phyloP scores from a whole-genome alignment of 2,329 filamentous ascomycete genomes.

The Cladosporium sp. region DNA sequence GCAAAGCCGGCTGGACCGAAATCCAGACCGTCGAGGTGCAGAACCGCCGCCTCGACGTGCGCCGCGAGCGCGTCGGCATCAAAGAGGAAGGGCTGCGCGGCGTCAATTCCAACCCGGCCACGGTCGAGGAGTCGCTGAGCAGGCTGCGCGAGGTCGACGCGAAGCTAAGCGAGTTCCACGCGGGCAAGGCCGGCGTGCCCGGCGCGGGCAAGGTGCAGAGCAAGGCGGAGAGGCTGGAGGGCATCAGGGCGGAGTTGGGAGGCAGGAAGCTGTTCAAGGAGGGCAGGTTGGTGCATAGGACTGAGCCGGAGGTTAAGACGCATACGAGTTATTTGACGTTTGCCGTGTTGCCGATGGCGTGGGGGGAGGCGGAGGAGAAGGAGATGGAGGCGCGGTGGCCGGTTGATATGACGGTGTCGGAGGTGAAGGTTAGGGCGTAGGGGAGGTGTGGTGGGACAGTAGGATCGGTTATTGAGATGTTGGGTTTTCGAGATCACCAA shows the following conservation, averaged over 20 bases:
- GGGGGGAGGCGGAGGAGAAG: slow-evolving; percentile 67
- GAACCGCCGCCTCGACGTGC: slow-evolving; percentile 72
- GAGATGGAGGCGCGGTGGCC: slow-evolving; percentile 1
- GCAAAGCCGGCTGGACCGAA: slow-evolving; percentile 78
- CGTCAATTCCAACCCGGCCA: slow-evolving; percentile 61
- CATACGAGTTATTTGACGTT: slow-evolving; percentile 98
- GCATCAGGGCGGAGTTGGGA: slow-evolving; percentile 30
- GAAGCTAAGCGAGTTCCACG: slow-evolving; percentile 60
- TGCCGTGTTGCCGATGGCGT: slow-evolving; percentile 78
- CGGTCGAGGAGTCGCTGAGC: slow-evolving; percentile 71
- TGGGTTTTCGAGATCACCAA: no score
- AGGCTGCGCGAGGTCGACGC: slow-evolving; percentile 68
- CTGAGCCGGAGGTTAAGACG: slow-evolving; percentile 84
- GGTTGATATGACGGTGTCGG: slow-evolving; percentile 1
- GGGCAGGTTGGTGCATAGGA: slow-evolving; percentile 70
- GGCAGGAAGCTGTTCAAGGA: slow-evolving; percentile 61
- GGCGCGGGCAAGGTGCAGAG: slow-evolving; percentile 22
- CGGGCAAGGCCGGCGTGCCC: slow-evolving; percentile 17
- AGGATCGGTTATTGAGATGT: neutral
- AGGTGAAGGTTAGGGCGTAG: neutral
- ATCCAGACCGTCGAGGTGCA: slow-evolving; percentile 90
- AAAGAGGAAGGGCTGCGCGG: slow-evolving; percentile 61
- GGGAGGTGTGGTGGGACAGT: no score
- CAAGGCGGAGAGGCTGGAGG: slow-evolving; percentile 27
- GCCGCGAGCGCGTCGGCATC: slow-evolving; percentile 72